Conservation (phyloP, 2,329 filamentous ascomycete species). For the Scedosporium dehoogii region DNA sequence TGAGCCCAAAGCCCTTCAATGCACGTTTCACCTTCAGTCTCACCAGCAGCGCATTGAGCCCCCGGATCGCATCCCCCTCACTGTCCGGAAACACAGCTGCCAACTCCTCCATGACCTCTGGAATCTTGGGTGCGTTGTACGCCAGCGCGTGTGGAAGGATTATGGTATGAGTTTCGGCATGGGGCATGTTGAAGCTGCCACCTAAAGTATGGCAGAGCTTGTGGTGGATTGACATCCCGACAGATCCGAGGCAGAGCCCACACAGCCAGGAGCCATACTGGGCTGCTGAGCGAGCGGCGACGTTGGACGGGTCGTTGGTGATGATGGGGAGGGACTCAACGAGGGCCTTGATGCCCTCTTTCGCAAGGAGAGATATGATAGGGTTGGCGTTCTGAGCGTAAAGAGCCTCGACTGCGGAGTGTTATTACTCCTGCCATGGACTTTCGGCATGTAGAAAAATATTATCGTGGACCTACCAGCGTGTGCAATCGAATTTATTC, state of each 20-base stretch:
- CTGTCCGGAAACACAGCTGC: slow-evolving; percentile 44
- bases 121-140: slow-evolving; percentile 49
- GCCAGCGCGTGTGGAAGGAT: slow-evolving; percentile 53
- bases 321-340: slow-evolving; percentile 43
- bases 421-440: no score
- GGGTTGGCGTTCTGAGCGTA: slow-evolving; percentile 54
- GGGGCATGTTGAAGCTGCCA: slow-evolving; percentile 52
- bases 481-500: slow-evolving; percentile 58
- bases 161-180: slow-evolving; percentile 56
- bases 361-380: slow-evolving; percentile 45
- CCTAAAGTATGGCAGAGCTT: slow-evolving; percentile 58
- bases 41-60: slow-evolving; percentile 43
- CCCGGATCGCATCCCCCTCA: slow-evolving; percentile 46
- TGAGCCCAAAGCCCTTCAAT: slow-evolving; percentile 46
- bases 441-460: no score
- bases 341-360: slow-evolving; percentile 45
- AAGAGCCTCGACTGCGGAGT: slow-evolving; percentile 46
- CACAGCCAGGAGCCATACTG: slow-evolving; percentile 58
- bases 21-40: slow-evolving; percentile 42
- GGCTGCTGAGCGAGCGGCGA: slow-evolving; percentile 37
- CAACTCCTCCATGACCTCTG: slow-evolving; percentile 40
- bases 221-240: slow-evolving; percentile 56
- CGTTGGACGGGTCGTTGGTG: slow-evolving; percentile 30
- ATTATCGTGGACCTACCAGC: slow-evolving; percentile 18
- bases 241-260: slow-evolving; percentile 47